Evolutionary conservation across 129 eudicot species (phyloP).

Genomic region (Calendula officinalis): DNA sequence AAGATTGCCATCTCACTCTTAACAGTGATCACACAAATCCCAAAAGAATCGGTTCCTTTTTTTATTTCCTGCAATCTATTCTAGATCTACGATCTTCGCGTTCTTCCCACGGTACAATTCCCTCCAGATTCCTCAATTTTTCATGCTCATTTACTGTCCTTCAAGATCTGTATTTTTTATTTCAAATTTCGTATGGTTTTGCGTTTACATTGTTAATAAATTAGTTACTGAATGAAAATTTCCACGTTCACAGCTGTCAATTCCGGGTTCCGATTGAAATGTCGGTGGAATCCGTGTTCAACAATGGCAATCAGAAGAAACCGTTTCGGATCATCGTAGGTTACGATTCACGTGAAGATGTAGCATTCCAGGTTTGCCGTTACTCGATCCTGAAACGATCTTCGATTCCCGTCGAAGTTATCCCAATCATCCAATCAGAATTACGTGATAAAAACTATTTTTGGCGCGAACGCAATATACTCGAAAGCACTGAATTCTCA

Average conservation of each 20-base stretch:
- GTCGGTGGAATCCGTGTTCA: conserved; percentile 18
- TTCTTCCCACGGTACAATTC: too few species aligned
- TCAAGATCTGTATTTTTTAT: background rate
- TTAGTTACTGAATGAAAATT: background rate
- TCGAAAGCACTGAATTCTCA: conserved; percentile 90
- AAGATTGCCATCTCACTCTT: too few species aligned
- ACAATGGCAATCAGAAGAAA: conserved; percentile 23
- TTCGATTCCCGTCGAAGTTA: conserved; percentile 65
- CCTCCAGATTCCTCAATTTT: background rate
- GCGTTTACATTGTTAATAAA: background rate
- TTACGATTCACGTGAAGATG: conserved; percentile 74
- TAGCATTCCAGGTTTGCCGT: conserved; percentile 72
- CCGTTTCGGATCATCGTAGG: conserved; percentile 69
- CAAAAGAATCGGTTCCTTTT: conserved; percentile 7
- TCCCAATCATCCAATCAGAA: conserved; percentile 75
- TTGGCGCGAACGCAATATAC: conserved; percentile 78
- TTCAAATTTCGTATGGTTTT: background rate
- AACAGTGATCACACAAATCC: conserved; percentile 11
- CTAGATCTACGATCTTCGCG: conserved; percentile 19
- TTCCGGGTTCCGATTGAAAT: conserved; percentile 2
- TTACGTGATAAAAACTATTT: conserved; percentile 51
- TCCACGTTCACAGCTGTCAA: conserved; percentile 3
- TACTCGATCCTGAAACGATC: conserved; percentile 62
- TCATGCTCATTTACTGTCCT: background rate
- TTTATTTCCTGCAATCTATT: conserved; percentile 7